Evolutionary conservation across 345 rosid species (phyloP).

Genomic region (Eucalyptus rudis): DNA sequence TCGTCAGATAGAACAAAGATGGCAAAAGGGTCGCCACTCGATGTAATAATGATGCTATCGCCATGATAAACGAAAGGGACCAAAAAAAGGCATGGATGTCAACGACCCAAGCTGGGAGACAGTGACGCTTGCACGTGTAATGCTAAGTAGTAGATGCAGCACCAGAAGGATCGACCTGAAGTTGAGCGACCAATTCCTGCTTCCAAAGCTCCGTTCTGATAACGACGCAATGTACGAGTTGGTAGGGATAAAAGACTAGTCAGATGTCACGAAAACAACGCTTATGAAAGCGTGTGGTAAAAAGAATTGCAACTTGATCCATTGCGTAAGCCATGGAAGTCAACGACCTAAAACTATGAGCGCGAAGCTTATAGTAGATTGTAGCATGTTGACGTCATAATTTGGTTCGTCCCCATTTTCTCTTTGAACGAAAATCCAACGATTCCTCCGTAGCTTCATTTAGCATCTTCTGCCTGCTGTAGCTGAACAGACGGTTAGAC

Average conservation of each 20-base stretch:
- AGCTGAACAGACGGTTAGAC: not conserved
- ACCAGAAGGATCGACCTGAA: not conserved
- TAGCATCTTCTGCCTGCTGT: not conserved
- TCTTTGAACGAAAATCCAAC: not conserved
- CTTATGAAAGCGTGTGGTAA: not conserved
- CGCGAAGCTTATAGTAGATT: not conserved
- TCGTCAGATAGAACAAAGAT: not conserved
- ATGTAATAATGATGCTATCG: not conserved
- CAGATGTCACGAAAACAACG: not conserved
- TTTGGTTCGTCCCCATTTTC: not conserved
- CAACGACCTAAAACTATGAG: not conserved
- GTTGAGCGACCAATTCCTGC: not conserved
- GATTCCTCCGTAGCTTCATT: not conserved
- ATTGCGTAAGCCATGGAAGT: not conserved
- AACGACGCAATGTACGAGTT: not conserved
- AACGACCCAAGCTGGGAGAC: not conserved
- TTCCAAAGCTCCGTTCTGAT: not conserved
- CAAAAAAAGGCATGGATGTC: not conserved
- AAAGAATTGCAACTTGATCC: not conserved
- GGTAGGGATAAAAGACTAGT: not conserved
- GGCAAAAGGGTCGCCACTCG: not conserved
- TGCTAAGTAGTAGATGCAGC: not conserved
- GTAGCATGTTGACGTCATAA: not conserved
- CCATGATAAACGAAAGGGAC: not conserved
- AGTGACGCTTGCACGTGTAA: not conserved